Evolutionary conservation across 805 yeast species (phyloP).

Genomic region (Spathaspora sp.): DNA sequence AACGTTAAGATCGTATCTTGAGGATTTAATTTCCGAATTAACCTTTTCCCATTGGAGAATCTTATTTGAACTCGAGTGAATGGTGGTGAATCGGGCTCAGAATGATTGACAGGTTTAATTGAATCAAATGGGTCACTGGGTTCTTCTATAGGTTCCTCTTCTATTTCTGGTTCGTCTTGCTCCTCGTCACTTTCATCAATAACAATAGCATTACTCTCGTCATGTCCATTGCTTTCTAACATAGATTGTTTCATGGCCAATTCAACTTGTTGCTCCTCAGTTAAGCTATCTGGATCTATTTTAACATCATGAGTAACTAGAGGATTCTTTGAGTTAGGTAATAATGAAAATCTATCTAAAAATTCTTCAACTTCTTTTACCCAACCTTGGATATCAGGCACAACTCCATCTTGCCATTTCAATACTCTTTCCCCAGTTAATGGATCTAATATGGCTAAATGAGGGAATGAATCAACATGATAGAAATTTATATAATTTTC

Average conservation of each 20-base stretch:
- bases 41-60: constrained; percentile 79
- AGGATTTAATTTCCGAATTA: constrained; percentile 64
- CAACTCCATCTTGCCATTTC: constrained; percentile 63
- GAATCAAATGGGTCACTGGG: constrained; percentile 41
- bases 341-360: constrained; percentile 59
- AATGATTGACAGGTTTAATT: constrained; percentile 48
- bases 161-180: constrained; percentile 9
- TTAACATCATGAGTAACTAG: constrained; percentile 55
- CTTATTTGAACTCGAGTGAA: constrained; percentile 83
- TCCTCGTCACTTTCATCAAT: constrained; percentile 14
- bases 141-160: not conserved
- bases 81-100: constrained; percentile 64
- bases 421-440: constrained; percentile 88
- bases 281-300: constrained; percentile 59
- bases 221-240: constrained; percentile 21
- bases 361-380: constrained; percentile 68
- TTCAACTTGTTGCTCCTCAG: constrained; percentile 83
- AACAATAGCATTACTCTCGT: constrained; percentile 24
- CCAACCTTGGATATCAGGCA: constrained; percentile 61
- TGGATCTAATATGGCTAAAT: constrained; percentile 89
- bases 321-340: constrained; percentile 64
- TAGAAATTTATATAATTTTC: constrained; percentile 68
- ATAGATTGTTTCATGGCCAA: constrained; percentile 70
- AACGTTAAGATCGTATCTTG: constrained; percentile 55
- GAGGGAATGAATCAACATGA: constrained; percentile 71